Percentiles rank a stretch among this genome's conserved stretches.
Evolutionary conservation across 106 monocot species (phyloP).

Genomic region (Xerophyta viscosa): DNA sequence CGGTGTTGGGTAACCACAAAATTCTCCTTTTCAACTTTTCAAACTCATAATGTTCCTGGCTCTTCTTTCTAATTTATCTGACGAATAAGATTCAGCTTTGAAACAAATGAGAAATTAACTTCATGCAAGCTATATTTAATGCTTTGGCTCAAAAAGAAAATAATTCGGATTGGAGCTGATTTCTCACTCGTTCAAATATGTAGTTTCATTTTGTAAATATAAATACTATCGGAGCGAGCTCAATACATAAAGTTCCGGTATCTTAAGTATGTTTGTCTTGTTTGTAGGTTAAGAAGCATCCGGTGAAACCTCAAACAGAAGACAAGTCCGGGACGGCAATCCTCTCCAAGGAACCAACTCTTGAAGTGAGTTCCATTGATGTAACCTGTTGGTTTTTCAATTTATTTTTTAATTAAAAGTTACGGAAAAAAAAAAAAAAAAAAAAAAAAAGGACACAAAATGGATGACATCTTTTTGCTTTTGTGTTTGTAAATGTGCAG

Average conservation of each 20-base stretch:
- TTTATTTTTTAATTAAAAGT: background rate
- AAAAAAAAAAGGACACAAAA: background rate
- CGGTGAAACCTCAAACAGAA: constrained; percentile 54
- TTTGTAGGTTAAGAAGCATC: constrained; percentile 71
- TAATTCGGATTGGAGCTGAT: background rate
- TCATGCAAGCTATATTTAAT: no score
- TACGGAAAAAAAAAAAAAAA: background rate
- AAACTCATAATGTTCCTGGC: no score
- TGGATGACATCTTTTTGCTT: background rate
- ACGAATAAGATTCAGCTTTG: no score
- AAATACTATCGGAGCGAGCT: no score
- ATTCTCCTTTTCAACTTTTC: background rate
- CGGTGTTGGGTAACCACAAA: constrained; percentile 72
- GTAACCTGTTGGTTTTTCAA: background rate
- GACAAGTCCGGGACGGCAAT: constrained; percentile 73
- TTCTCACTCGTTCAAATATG: no score
- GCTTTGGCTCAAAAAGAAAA: no score
- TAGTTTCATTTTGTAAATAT: no score
- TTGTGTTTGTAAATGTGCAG: constrained; percentile 28
- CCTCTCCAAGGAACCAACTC: constrained; percentile 63
- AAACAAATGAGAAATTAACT: no score
- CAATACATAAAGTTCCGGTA: no score
- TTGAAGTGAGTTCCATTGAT: constrained; percentile 37
- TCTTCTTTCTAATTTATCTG: no score
- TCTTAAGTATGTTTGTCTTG: no score